Evolutionary conservation across 352 stramenopile species (phyloP).

Genomic region (Pythium plurisporium): DNA sequence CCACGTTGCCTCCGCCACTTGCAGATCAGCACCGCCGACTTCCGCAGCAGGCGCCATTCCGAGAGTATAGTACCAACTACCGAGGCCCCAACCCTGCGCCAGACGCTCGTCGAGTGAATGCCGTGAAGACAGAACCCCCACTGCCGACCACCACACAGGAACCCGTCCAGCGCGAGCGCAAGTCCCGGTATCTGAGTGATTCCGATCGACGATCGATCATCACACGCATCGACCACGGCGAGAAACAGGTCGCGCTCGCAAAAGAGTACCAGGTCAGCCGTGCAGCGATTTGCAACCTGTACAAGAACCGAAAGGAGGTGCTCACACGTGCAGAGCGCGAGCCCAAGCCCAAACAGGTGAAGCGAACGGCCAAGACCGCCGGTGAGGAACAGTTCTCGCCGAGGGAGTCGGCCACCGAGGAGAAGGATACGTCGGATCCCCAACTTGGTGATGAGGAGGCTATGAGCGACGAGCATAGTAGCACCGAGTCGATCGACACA

Average conservation of each 20-base stretch:
- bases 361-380: not conserved
- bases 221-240: constrained; percentile 22
- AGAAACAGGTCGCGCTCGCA: constrained; percentile 26
- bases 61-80: not conserved
- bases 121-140: constrained; percentile 2
- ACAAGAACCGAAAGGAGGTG: constrained; percentile 29
- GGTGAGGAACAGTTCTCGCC: not conserved
- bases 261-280: constrained; percentile 31
- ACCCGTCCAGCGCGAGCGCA: constrained; percentile 29
- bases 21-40: not conserved
- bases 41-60: not conserved
- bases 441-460: constrained; percentile 5
- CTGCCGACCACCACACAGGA: not conserved
- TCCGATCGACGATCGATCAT: constrained; percentile 31
- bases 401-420: not conserved
- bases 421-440: constrained; percentile 8
- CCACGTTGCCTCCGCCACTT: not conserved
- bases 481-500: constrained; percentile 10
- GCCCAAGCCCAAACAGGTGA: constrained; percentile 9
- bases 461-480: constrained; percentile 19
- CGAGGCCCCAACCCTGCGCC: not conserved
- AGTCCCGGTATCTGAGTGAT: constrained; percentile 44
- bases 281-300: constrained; percentile 29
- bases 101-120: not conserved
- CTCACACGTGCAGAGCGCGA: constrained; percentile 16